phyloP scores from a whole-genome alignment of 192 early-diverging fungal genomes.

The Backusella psychrophila region DNA sequence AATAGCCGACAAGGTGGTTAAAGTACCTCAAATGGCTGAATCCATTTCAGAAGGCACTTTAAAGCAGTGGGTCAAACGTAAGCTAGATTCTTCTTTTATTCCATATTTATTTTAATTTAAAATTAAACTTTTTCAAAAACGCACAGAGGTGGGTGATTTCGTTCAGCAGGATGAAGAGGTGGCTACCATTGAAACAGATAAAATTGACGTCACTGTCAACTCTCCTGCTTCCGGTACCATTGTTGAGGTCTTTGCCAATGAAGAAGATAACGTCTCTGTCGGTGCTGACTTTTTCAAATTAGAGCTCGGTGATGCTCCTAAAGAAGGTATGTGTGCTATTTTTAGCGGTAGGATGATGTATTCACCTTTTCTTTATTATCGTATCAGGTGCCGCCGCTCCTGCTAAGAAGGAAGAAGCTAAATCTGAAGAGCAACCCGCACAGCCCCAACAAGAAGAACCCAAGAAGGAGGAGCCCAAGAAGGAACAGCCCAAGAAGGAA shows the following conservation, averaged over 20 bases:
- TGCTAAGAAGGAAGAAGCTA: conserved; percentile 34
- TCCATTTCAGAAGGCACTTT: conserved; percentile 98
- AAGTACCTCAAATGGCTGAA: conserved; percentile 98
- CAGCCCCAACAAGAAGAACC: conserved; percentile 36
- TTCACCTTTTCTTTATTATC: neutral
- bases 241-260: conserved; percentile 39
- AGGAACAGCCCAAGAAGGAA: conserved; percentile 34
- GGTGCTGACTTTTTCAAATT: conserved; percentile 91
- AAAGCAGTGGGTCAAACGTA: conserved; percentile 94
- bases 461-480: conserved; percentile 38
- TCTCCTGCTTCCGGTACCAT: conserved; percentile 88
- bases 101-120: neutral
- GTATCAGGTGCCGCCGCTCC: conserved; percentile 25
- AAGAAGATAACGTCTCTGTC: conserved; percentile 40
- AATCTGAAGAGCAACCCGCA: conserved; percentile 40
- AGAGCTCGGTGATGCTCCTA: conserved; percentile 72
- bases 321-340: conserved; percentile 42
- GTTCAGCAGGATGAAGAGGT: conserved; percentile 93
- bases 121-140: neutral
- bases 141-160: conserved; percentile 89
- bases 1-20: conserved; percentile 81
- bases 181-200: conserved; percentile 99
- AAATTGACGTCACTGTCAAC: conserved; percentile 97
- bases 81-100: conserved; percentile 21
- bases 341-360: neutral